Conservation (phyloP, 2,329 filamentous ascomycete genomes). For the Stylonectria norvegica region DNA sequence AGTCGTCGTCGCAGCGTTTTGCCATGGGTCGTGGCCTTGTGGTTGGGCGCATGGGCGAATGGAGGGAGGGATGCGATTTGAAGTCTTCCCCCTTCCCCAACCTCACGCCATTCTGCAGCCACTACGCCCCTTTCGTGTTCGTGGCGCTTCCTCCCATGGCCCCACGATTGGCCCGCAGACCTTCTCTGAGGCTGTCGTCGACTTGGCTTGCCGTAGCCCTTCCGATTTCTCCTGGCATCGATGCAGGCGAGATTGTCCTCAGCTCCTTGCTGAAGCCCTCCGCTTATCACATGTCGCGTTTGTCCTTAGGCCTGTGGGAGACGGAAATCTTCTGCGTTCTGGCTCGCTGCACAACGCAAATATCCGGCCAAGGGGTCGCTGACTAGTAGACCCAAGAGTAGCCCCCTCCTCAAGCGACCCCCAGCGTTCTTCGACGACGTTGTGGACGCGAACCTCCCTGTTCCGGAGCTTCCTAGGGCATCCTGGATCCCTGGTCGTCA, state of each 20-base stretch:
- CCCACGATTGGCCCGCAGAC: conserved; percentile 19
- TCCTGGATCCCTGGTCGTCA: conserved; percentile 26
- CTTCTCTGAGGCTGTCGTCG: not conserved
- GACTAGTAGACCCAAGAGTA: no score
- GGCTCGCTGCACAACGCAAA: not conserved
- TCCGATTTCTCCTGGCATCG: conserved; percentile 17
- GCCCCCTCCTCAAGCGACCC: not conserved
- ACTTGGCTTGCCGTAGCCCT: conserved; percentile 19
- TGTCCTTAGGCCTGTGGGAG: not conserved
- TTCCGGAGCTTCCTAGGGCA: conserved; percentile 24
- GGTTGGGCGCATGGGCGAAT: not conserved
- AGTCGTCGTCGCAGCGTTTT: conserved; percentile 18
- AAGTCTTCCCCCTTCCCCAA: conserved; percentile 15
- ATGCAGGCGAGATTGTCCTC: not conserved
- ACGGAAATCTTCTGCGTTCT: not conserved
- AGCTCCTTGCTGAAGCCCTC: not conserved
- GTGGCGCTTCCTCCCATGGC: conserved; percentile 21
- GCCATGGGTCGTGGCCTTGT: conserved; percentile 9
- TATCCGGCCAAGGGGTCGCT: no score
- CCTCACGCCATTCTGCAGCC: conserved; percentile 30
- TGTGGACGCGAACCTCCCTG: conserved; percentile 14
- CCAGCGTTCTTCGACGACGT: not conserved
- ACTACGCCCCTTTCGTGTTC: conserved; percentile 22
- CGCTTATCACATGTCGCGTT: not conserved
- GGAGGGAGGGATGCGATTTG: not conserved